Percentiles rank a stretch among this genome's conserved stretches.
These are phyloP conservation scores for Phytophthora vignae DNA, from an alignment of 352 stramenopile genomes.

Conservation along the genomic window DNA sequence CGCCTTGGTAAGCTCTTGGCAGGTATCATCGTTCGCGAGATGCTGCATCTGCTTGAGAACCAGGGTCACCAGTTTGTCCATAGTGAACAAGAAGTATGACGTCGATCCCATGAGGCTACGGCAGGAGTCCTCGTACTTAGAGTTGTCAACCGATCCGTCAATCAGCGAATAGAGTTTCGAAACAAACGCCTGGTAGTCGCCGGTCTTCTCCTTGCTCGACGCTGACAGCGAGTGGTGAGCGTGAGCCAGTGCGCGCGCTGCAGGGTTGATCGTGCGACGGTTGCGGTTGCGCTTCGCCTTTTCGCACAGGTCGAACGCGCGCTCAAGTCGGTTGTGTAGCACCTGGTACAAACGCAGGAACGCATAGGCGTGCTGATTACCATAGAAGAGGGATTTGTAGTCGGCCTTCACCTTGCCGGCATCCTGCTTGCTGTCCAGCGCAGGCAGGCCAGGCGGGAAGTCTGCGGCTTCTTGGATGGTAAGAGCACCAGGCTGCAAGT, in stretches of 20 bases:
- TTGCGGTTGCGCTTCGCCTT: slow-evolving; percentile 88
- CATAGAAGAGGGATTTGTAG: slow-evolving; percentile 72
- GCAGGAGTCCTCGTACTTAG: slow-evolving; percentile 91
- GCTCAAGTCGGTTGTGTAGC: slow-evolving; percentile 85
- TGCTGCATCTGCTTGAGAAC: slow-evolving; percentile 92
- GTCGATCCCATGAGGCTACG: slow-evolving; percentile 90
- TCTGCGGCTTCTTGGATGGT: slow-evolving; percentile 81
- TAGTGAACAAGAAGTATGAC: slow-evolving; percentile 93
- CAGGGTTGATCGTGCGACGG: slow-evolving; percentile 88
- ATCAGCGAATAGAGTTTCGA: slow-evolving; percentile 90
- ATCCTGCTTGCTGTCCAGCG: slow-evolving; percentile 69
- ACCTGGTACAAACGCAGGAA: slow-evolving; percentile 92
- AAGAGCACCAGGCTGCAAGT: slow-evolving; percentile 77
- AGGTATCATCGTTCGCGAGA: slow-evolving; percentile 82
- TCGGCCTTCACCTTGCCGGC: slow-evolving; percentile 47
- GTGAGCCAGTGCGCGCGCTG: slow-evolving; percentile 79
- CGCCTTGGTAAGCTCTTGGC: slow-evolving; percentile 79
- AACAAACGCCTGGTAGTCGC: slow-evolving; percentile 89
- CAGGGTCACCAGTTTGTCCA: slow-evolving; percentile 90
- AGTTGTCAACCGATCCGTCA: slow-evolving; percentile 87
- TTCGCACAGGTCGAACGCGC: slow-evolving; percentile 84
- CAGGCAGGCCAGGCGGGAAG: slow-evolving; percentile 71
- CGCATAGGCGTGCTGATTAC: slow-evolving; percentile 88
- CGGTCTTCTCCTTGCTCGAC: slow-evolving; percentile 72
- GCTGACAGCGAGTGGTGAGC: slow-evolving; percentile 64